Percentiles rank a stretch among this genome's conserved stretches.
Conservation (phyloP, 164 flowering plant species). For the Dillenia turbinata region DNA sequence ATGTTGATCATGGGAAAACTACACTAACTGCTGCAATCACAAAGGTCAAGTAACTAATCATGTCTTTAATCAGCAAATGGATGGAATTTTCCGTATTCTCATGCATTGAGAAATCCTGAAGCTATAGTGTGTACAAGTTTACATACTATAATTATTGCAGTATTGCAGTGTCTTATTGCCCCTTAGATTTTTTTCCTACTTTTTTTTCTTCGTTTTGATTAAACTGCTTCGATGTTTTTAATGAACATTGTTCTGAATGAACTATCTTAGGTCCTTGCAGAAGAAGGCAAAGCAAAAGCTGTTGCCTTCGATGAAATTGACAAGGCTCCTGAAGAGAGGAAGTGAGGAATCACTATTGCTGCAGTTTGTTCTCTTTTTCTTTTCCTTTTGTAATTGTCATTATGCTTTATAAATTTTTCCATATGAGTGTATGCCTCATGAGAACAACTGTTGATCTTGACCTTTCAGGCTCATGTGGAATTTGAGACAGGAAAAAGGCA, state of each 20-base stretch:
- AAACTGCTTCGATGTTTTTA: neutral
- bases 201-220: neutral
- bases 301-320: slow-evolving; percentile 7
- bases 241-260: too few relatives aligned
- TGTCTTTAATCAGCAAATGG: too few relatives aligned
- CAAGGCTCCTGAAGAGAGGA: slow-evolving; percentile 2
- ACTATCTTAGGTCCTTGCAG: slow-evolving; percentile 10
- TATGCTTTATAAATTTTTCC: too few relatives aligned
- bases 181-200: neutral
- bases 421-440: too few relatives aligned
- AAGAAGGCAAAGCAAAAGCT: slow-evolving; percentile 14
- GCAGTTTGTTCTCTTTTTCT: neutral
- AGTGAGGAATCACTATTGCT: slow-evolving; percentile 4
- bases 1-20: slow-evolving; percentile 17
- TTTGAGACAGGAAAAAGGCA: slow-evolving; percentile 13
- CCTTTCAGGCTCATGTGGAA: slow-evolving; percentile 15
- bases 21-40: slow-evolving; percentile 13
- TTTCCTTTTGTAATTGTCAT: too few relatives aligned
- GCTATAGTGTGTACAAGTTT: too few relatives aligned
- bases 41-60: neutral
- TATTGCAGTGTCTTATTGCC: too few relatives aligned
- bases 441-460: neutral
- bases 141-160: too few relatives aligned
- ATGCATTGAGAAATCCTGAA: too few relatives aligned
- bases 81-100: too few relatives aligned